phyloP scores from a whole-genome alignment of 2,329 filamentous ascomycete species.

The Harringtonia aguacate region DNA sequence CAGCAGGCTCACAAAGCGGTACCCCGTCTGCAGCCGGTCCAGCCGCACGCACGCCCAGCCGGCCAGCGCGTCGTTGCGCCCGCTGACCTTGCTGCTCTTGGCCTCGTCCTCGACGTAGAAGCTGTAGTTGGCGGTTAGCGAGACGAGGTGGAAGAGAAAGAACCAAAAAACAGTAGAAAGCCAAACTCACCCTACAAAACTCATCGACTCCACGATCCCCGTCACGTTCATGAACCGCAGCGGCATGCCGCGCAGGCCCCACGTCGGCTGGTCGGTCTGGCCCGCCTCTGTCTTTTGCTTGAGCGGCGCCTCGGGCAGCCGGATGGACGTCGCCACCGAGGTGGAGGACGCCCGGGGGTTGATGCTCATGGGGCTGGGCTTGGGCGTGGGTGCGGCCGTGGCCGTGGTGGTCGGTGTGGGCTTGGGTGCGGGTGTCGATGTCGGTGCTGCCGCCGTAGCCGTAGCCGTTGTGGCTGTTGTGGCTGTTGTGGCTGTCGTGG shows the following conservation, averaged over 20 bases:
- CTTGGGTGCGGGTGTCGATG: too few species aligned
- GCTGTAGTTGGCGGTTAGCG: constrained; percentile 19
- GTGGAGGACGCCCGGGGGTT: too few species aligned
- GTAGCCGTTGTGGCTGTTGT: neutral
- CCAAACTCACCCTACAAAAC: constrained; percentile 59
- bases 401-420: neutral
- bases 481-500: neutral
- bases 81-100: constrained; percentile 2
- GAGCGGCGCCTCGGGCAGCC: constrained; percentile 26
- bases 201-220: constrained; percentile 56
- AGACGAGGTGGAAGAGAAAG: constrained; percentile 2
- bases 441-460: neutral
- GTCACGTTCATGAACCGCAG: constrained; percentile 48
- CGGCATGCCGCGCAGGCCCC: constrained; percentile 38
- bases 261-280: constrained; percentile 45
- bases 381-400: neutral
- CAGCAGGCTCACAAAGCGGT: constrained; percentile 41
- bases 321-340: too few species aligned
- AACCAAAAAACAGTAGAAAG: constrained; percentile 7
- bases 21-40: constrained; percentile 43
- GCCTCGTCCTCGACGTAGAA: constrained; percentile 44
- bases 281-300: constrained; percentile 39
- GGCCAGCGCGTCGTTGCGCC: constrained; percentile 20
- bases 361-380: neutral
- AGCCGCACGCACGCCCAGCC: constrained; percentile 51